Evolutionary conservation across 495 filamentous ascomycete genomes (phyloP).

Genomic region (Neurospora africana): DNA sequence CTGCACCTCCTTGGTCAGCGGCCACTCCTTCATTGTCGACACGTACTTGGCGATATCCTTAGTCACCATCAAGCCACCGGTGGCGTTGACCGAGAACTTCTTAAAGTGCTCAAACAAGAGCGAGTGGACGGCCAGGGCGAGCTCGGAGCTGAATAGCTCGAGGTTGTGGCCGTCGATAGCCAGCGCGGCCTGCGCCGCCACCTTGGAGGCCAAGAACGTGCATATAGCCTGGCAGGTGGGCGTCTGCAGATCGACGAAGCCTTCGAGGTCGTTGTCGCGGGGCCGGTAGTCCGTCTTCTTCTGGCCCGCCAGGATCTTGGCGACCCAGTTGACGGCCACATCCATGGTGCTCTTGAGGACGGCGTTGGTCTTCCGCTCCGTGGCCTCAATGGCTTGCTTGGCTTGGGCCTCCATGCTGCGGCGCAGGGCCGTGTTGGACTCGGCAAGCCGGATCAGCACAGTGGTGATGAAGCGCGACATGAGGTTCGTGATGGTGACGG

Average conservation of each 20-base stretch:
- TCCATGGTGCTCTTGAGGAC: slow-evolving; percentile 83
- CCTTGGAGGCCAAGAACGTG: slow-evolving; percentile 55
- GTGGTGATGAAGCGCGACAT: slow-evolving; percentile 85
- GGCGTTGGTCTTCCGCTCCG: slow-evolving; percentile 80
- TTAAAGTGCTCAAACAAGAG: slow-evolving; percentile 89
- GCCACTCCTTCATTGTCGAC: slow-evolving; percentile 64
- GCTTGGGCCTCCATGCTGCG: slow-evolving; percentile 84
- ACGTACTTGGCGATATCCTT: slow-evolving; percentile 93
- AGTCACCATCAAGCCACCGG: slow-evolving; percentile 86
- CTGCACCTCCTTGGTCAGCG: slow-evolving; percentile 58
- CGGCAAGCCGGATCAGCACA: slow-evolving; percentile 79
- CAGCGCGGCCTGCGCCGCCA: slow-evolving; percentile 47
- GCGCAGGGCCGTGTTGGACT: slow-evolving; percentile 78
- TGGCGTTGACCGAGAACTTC: slow-evolving; percentile 80
- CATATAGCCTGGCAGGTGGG: slow-evolving; percentile 70
- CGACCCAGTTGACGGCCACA: slow-evolving; percentile 67
- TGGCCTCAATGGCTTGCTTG: slow-evolving; percentile 56
- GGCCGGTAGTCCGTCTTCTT: slow-evolving; percentile 91
- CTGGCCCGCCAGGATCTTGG: slow-evolving; percentile 64
- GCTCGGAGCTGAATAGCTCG: slow-evolving; percentile 67
- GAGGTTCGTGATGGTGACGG: slow-evolving; percentile 82
- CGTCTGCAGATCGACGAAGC: slow-evolving; percentile 75
- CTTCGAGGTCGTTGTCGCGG: slow-evolving; percentile 65
- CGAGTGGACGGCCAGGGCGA: slow-evolving; percentile 64
- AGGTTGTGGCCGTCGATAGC: slow-evolving; percentile 73